Base-by-base conservation (phyloP, 2,329 filamentous ascomycete genomes). In the Curvularia sp. region DNA sequence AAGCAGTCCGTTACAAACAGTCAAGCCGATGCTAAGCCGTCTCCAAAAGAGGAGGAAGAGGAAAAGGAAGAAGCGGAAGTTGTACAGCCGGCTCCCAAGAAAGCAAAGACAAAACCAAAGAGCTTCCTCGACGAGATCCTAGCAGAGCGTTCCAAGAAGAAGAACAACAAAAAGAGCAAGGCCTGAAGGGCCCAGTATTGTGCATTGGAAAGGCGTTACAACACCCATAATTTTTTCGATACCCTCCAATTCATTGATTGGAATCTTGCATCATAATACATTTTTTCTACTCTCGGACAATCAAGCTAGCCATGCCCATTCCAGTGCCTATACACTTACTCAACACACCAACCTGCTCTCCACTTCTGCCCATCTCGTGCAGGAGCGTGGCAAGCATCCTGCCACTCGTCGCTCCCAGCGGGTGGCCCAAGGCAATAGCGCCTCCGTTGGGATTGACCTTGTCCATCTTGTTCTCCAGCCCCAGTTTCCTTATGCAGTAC, bases 351-450 rank as follows among this genome's bases (percentile, higher is more conserved):
- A 96, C 81, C 77, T 94, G 84, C 57, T 90, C 83, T 1, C 87
- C 85, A 53, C 83, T 84, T 67, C 91, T 78, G 78, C 86, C 80
- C 86, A 91, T 72, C 81, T 89, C 83, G 78, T 85, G 74, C 80
- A 96, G 74, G 81, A 94, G 76, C 49, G 91, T 94, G 47, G 87
- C 87, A 68, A 93, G 79, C 84, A 96, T 89, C 66, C 93, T 83
- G 28, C 90, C 92, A 32, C 92, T 92, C 5, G 93, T 97, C 30
- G 93, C 93, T 46, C 94, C 93, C 1, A 97, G 83, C 5, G 93
- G 93, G 76, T 97, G 94, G 1, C 94, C 94, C 23, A 97, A 80
- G n/a, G 94, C 93, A 76, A 97, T 97, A 2, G 93, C 94, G 30
- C 94, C 93, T 60, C 94, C 94, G 69, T 96, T 93, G 0, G 92